These are phyloP conservation scores for Penicillium lividum DNA, from an alignment of 495 filamentous ascomycete species.

Conservation along the genomic window DNA sequence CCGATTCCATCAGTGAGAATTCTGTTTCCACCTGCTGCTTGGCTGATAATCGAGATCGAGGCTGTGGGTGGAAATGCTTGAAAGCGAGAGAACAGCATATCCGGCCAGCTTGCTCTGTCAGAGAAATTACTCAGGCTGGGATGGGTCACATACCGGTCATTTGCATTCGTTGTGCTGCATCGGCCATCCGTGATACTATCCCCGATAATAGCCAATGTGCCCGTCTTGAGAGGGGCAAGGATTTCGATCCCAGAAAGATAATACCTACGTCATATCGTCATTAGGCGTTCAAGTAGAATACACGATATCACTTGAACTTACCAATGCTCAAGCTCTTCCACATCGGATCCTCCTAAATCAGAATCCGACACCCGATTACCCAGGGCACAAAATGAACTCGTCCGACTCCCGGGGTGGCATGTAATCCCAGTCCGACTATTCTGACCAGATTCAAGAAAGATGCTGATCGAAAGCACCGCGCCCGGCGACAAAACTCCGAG, in stretches of 20 bases:
- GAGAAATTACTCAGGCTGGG: not conserved
- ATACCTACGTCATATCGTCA: slow-evolving; percentile 41
- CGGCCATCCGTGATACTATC: slow-evolving; percentile 77
- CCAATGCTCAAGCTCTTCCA: slow-evolving; percentile 32
- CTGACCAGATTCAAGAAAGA: slow-evolving; percentile 62
- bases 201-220: slow-evolving; percentile 62
- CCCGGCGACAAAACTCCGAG: slow-evolving; percentile 47
- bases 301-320: slow-evolving; percentile 1
- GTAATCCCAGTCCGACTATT: slow-evolving; percentile 55
- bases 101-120: slow-evolving; percentile 56
- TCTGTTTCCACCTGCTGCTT: slow-evolving; percentile 74
- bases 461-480: slow-evolving; percentile 55
- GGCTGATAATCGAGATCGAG: slow-evolving; percentile 61
- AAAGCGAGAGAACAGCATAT: slow-evolving; percentile 59
- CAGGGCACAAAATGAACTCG: slow-evolving; percentile 55
- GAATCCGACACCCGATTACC: slow-evolving; percentile 55
- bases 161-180: slow-evolving; percentile 61
- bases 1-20: slow-evolving; percentile 64
- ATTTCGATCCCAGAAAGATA: slow-evolving; percentile 64
- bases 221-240: slow-evolving; percentile 42
- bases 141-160: slow-evolving; percentile 54
- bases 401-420: slow-evolving; percentile 67
- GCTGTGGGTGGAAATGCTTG: slow-evolving; percentile 46
- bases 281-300: not conserved
- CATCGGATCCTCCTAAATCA: slow-evolving; percentile 43